These are phyloP conservation scores for Phytopythium oedochilum DNA, from an alignment of 352 stramenopile species.

Conservation along the genomic window DNA sequence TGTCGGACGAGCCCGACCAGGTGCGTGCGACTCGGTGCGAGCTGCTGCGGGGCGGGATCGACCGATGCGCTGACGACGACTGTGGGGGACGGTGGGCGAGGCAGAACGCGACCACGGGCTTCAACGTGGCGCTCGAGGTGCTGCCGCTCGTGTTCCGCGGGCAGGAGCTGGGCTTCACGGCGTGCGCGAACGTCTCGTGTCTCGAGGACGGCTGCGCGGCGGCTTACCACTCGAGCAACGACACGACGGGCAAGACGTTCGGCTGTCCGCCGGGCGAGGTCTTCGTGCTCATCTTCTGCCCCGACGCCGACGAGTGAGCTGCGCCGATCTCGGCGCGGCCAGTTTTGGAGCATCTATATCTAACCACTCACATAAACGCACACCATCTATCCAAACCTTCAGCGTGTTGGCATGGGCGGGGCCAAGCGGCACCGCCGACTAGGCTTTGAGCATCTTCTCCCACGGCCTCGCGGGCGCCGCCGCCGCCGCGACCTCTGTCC, in stretches of 20 bases:
- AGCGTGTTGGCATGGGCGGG: background rate
- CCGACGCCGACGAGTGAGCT: background rate
- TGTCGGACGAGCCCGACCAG: constrained; percentile 4
- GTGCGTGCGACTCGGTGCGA: background rate
- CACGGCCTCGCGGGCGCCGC: constrained; percentile 29
- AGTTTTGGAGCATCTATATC: background rate
- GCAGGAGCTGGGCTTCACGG: constrained; percentile 1
- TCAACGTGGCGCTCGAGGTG: constrained; percentile 7
- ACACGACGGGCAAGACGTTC: constrained; percentile 7
- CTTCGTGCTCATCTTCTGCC: constrained; percentile 6
- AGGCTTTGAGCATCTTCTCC: constrained; percentile 30
- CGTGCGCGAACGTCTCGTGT: constrained; percentile 1
- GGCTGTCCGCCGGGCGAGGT: constrained; percentile 3
- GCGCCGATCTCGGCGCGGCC: background rate
- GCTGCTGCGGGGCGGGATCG: background rate
- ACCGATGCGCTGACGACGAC: background rate
- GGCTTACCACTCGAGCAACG: constrained; percentile 7
- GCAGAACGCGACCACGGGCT: constrained; percentile 1
- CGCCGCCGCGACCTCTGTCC: background rate
- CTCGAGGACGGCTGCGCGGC: constrained; percentile 1
- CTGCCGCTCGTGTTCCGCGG: background rate
- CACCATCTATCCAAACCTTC: background rate
- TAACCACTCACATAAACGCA: background rate
- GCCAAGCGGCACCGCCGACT: background rate
- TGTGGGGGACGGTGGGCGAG: background rate